Evolutionary conservation across 1,284 basidiomycete genomes (phyloP), one percentile per base, ranked within the genome.

Genomic region (Rhodotorula sp.): DNA sequence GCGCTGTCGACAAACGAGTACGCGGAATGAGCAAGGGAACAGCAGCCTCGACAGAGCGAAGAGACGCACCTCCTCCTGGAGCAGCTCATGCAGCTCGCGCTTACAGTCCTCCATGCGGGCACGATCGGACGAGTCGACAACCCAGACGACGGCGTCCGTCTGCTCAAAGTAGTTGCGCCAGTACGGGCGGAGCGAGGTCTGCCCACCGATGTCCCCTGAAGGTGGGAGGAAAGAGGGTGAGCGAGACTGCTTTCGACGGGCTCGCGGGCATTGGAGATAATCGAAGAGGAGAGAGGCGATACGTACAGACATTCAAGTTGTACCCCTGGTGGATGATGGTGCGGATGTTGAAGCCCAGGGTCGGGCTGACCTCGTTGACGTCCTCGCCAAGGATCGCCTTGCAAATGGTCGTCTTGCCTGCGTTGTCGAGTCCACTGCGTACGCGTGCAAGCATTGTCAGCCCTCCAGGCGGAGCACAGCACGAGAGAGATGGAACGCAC

Each of bases 121-220:
- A 46, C 90, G 86, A 83, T 99, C 97, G 55, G 90, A 88, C 1
- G 92, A 95, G 83, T 99, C 97, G 48, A 99, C 95, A 27, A 99
- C 97, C 97, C 97, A 99, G 46, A 99, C 93, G 60, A 99, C 86
- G 7, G 92, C 96, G 83, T 99, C 97, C 10, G 97, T 99, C 82
- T 94, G 91, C 82, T 99, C 97, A 79, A 99, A 99, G 83, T 99
- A 99, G 82, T 99, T 99, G 46, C 94, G 86, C 97, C 97, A 99
- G 82, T 99, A 99, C 3, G 97, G 95, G 34, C 97, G 87, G 56
- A 99, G 87, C 0, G 94, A 96, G 65, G 90, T 88, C 82, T 99
- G 97, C 21, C 97, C 97, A 39, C 97, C 97, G 46, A 99, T 94
- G 81, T 99, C 97, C 97, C 96, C 95, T 78, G 61, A 19, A 25